Evolutionary conservation across 345 rosid genomes (phyloP).

Genomic region (Excoecaria cochinchinensis): DNA sequence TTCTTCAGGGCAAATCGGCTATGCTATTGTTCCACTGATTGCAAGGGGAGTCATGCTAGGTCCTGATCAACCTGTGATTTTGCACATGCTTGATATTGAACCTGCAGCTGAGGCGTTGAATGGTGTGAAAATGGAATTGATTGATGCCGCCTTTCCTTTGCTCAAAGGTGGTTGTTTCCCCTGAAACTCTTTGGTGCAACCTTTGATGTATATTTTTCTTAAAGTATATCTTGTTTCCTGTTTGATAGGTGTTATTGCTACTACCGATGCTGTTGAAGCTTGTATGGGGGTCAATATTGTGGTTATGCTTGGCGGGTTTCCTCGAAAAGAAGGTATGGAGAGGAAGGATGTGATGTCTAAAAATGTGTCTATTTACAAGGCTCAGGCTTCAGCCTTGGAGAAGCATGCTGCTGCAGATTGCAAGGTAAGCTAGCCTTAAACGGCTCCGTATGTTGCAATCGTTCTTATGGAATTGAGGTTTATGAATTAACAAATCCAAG

Average conservation of each 20-base stretch:
- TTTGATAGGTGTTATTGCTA: constrained; percentile 57
- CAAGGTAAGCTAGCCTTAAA: constrained; percentile 39
- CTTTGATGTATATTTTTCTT: not conserved
- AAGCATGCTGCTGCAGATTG: constrained; percentile 69
- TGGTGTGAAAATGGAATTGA: constrained; percentile 73
- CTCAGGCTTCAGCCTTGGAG: constrained; percentile 82
- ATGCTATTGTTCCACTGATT: constrained; percentile 80
- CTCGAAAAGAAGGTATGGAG: constrained; percentile 69
- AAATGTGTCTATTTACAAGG: constrained; percentile 67
- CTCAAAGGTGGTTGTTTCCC: constrained; percentile 52
- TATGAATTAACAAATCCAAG: not conserved
- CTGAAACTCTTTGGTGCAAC: not conserved
- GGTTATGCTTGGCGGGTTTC: constrained; percentile 68
- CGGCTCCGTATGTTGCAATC: too few relatives aligned
- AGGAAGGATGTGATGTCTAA: constrained; percentile 74
- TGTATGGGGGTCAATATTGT: constrained; percentile 68
- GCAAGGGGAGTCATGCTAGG: constrained; percentile 84
- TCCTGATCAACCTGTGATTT: constrained; percentile 71
- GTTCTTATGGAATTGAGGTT: too few relatives aligned
- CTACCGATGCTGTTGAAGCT: constrained; percentile 67
- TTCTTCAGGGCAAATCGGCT: constrained; percentile 75
- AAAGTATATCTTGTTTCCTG: not conserved
- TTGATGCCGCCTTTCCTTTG: constrained; percentile 83
- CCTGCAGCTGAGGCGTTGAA: constrained; percentile 61
- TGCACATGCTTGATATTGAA: constrained; percentile 77